Conservation (phyloP, 345 rosid species). For the Alliaria petiolata region DNA sequence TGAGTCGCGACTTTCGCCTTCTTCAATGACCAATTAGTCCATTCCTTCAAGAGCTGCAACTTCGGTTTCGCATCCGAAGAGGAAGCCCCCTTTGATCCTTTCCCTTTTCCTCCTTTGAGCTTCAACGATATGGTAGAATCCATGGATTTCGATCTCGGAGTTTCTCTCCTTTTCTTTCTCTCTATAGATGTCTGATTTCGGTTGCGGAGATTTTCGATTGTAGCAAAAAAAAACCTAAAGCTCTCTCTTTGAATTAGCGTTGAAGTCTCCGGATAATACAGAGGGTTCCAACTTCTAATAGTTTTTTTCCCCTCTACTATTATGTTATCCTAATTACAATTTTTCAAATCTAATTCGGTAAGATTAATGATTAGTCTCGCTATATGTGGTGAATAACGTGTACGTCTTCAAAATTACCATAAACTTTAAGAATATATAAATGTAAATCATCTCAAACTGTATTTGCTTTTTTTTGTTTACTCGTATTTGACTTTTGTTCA, state of each 20-base stretch:
- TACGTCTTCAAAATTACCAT: no score
- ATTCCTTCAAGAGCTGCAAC: constrained; percentile 59
- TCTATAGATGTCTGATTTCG: no score
- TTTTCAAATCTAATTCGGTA: neutral
- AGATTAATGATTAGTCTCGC: no score
- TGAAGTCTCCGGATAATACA: neutral
- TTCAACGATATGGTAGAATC: constrained; percentile 50
- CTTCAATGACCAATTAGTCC: constrained; percentile 86
- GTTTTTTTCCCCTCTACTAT: no score
- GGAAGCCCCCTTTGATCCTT: constrained; percentile 40
- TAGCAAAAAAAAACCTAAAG: constrained; percentile 20
- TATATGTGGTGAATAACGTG: no score
- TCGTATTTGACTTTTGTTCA: no score
- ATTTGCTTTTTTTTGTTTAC: no score
- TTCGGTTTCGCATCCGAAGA: constrained; percentile 43
- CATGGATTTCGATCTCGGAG: constrained; percentile 36
- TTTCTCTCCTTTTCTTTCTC: neutral
- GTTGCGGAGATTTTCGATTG: neutral
- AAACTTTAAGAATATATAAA: no score
- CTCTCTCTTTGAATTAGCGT: neutral
- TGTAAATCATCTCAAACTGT: no score
- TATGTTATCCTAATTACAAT: no score
- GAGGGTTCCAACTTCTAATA: neutral
- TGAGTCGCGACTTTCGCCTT: constrained; percentile 88
- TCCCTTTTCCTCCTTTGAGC: constrained; percentile 50